Evolutionary conservation across 2,329 filamentous ascomycete genomes (phyloP).

Genomic region (Ophiostoma australiae): DNA sequence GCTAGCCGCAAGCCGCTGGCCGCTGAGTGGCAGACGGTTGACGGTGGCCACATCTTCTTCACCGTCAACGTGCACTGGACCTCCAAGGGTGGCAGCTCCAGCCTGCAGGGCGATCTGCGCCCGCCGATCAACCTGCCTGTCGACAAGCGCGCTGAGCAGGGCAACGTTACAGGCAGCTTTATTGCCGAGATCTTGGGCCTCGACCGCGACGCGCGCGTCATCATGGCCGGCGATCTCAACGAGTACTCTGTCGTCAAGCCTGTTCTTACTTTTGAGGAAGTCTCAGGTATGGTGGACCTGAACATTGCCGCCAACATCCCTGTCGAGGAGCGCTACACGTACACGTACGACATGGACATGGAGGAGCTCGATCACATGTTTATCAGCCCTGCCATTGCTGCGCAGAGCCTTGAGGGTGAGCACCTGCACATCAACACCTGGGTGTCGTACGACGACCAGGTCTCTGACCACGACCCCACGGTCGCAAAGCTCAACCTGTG

Average conservation of each 20-base stretch:
- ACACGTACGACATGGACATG: constrained; percentile 64
- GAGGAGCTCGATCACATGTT: constrained; percentile 69
- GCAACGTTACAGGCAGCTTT: constrained; percentile 56
- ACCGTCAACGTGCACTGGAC: constrained; percentile 67
- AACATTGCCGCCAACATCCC: constrained; percentile 54
- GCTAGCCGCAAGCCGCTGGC: constrained; percentile 62
- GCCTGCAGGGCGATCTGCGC: constrained; percentile 59
- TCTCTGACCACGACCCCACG: constrained; percentile 65
- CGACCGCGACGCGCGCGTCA: constrained; percentile 53
- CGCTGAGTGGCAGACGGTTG: constrained; percentile 59
- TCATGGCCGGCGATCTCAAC: constrained; percentile 66
- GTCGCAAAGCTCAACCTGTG: constrained; percentile 61
- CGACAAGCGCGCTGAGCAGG: constrained; percentile 52
- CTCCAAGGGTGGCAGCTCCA: constrained; percentile 61
- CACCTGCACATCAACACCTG: constrained; percentile 70
- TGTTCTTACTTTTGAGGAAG: constrained; percentile 47
- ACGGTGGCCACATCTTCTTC: constrained; percentile 53
- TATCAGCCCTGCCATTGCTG: constrained; percentile 50
- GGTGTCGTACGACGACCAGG: constrained; percentile 51
- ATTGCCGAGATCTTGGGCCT: constrained; percentile 52
- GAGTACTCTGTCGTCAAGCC: constrained; percentile 63
- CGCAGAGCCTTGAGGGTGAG: constrained; percentile 46
- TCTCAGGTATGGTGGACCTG: constrained; percentile 55
- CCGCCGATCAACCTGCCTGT: constrained; percentile 63
- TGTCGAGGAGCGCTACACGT: constrained; percentile 61